phyloP scores from a whole-genome alignment of 176 grass and related monocot genomes.

The Avena sativa region DNA sequence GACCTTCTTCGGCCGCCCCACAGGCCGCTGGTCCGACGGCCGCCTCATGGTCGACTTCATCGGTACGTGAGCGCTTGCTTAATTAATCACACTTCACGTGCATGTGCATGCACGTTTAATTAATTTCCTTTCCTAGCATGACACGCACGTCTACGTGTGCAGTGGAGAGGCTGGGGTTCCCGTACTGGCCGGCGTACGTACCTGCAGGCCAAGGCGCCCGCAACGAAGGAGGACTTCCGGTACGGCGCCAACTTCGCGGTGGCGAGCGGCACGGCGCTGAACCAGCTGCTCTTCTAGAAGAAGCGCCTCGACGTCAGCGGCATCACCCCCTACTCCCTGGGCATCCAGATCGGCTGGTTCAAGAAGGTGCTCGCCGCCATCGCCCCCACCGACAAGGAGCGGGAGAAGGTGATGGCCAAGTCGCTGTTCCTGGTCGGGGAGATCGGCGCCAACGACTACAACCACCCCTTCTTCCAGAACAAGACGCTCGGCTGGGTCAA shows the following conservation, averaged over 20 bases:
- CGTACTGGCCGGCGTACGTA: constrained; percentile 68
- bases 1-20: constrained; percentile 80
- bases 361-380: constrained; percentile 53
- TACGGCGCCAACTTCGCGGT: constrained; percentile 85
- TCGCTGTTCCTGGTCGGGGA: constrained; percentile 73
- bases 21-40: constrained; percentile 77
- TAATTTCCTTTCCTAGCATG: too few species aligned
- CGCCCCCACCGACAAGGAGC: constrained; percentile 42
- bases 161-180: constrained; percentile 62
- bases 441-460: constrained; percentile 83
- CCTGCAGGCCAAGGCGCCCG: constrained; percentile 44
- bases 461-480: constrained; percentile 66
- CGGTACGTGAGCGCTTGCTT: constrained; percentile 22
- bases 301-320: constrained; percentile 38
- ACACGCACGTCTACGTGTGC: neutral
- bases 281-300: constrained; percentile 57
- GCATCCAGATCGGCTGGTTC: constrained; percentile 74
- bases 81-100: neutral
- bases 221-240: constrained; percentile 48
- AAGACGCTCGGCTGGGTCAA: constrained; percentile 30
- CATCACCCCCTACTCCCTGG: constrained; percentile 67
- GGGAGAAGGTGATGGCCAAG: constrained; percentile 47
- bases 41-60: constrained; percentile 77
- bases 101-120: too few species aligned
- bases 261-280: constrained; percentile 70